Evolutionary conservation across 2,329 filamentous ascomycete species (phyloP), one percentile per base, ranked within the genome.

Genomic region (Talaromyces sp.): DNA sequence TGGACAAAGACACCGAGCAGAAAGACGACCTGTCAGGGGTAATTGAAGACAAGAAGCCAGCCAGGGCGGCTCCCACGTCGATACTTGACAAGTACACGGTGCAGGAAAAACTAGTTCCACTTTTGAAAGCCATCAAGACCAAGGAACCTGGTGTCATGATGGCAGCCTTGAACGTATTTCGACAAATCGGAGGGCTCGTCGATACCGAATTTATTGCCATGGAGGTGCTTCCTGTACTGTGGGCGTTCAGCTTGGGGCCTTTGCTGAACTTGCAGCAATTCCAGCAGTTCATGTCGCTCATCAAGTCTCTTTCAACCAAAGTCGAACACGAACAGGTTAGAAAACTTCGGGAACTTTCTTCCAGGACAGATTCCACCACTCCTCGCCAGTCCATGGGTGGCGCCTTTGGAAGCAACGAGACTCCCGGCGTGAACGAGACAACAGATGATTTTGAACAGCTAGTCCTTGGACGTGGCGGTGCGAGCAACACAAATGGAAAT

Each of bases 111-210:
- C 90, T 99, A 35, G 85, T 98, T 0, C 95, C 95, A 0, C 78
- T 98, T 4, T 82, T 99, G 63, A 92, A 90, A 70, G 92, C 83
- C 1, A 98, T 99, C 78, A 98, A 96, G 76, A 99, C 95, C 0
- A 98, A 96, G 72, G 95, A 99, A 73, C 95, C 95, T 0, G 93
- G 92, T 8, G 95, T 99, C 10, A 98, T 98, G 90, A 89, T 98
- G 81, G 93, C 93, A 6, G 89, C 92, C 0, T 80, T 98, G 35
- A 88, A 88, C 59, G 91, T 97, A 0, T 86, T 98, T 65, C 86
- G 85, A 55, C 89, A 96, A 55, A 88, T 99, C 29, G 92, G 92
- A 9, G 84, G 85, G 55, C 82, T 89, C 21, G 93, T 89, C 4
- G 95, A 98, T 70, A 85, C 88, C 2, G 95, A 97, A 51, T 98